Conservation (phyloP, 2,329 filamentous ascomycete species). For the Byssothecium circinans region DNA sequence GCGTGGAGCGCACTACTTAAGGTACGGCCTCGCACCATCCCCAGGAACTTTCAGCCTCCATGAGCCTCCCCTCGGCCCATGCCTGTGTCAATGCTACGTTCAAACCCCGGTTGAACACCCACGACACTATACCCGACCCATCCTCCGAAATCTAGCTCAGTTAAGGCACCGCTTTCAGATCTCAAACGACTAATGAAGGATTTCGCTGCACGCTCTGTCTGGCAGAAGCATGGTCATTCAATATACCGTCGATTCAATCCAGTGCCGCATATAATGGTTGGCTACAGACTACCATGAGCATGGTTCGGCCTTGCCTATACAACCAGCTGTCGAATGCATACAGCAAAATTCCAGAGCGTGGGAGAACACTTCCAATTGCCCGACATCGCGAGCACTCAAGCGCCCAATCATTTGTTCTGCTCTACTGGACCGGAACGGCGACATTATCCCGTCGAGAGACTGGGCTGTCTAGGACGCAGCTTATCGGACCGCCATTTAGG, state of each 20-base stretch:
- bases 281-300: background rate
- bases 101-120: background rate
- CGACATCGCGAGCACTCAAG: background rate
- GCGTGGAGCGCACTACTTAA: slow-evolving; percentile 16
- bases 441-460: too few species aligned
- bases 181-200: slow-evolving; percentile 6
- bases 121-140: background rate
- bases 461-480: too few species aligned
- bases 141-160: slow-evolving; percentile 1
- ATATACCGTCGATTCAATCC: background rate
- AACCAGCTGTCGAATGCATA: background rate
- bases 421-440: too few species aligned
- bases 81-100: background rate
- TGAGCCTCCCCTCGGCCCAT: slow-evolving; percentile 6
- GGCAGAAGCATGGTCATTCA: slow-evolving; percentile 4
- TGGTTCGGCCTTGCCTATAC: slow-evolving; percentile 3
- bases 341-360: background rate
- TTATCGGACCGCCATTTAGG: background rate
- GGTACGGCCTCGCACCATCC: slow-evolving; percentile 1
- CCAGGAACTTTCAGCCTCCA: slow-evolving; percentile 5
- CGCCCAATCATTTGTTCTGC: too few species aligned
- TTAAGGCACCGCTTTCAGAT: slow-evolving; percentile 4
- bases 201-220: background rate
- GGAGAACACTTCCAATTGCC: background rate
- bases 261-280: background rate